Evolutionary conservation across 202 grass and related monocot genomes (phyloP), one percentile per base, ranked within the genome.

Genomic region (Elaeis oleifera): DNA sequence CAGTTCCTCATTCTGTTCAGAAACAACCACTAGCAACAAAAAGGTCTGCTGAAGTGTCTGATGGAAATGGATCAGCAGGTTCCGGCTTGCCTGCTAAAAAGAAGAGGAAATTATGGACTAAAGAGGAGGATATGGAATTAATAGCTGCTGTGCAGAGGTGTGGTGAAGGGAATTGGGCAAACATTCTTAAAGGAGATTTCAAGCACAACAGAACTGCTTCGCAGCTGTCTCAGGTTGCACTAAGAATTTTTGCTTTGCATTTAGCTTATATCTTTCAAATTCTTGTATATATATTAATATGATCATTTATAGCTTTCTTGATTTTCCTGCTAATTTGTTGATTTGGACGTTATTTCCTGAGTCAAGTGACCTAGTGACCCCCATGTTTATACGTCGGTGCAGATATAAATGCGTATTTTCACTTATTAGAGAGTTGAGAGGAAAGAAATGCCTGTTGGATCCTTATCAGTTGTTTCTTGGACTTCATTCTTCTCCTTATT

Each of bases 31-130:
- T 60, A 62, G 54, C 81, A 50, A 50, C 36, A 66, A 72, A 80
- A 51, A 79, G 66, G 51, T 76, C 83, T 71, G 60, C 74, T 75
- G 80, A 86, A 74, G 72, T 54, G 73, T 66, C 69, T 56, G 85
- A 94, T 64, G 67, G 81, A 58, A 84, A 89, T 85, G 80, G 71
- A 55, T 52, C 16, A 17, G 48, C 22, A 63, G 58, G 50, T 55
- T 55, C 50, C 49, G 53, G 19, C 20, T 31, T 44, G 15, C 71
- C 78, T 24, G 44, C 76, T 56, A 90, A 85, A 77, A 99, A 84
- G 80, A 99, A 94, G 63, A 67, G 73, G 66, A 92, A 99, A 80
- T 56, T 78, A 71, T 99, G 95, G 95, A 87, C 87, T 51, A 84
- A 84, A 78, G 85, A 99, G 74, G 95, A 99, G 78, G 88, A 99